A percentile compares a stretch with the other conserved stretches of the same genome.
These are phyloP conservation scores for Alternaria atra DNA, from an alignment of 2,329 filamentous ascomycete species.

Conservation along the genomic window DNA sequence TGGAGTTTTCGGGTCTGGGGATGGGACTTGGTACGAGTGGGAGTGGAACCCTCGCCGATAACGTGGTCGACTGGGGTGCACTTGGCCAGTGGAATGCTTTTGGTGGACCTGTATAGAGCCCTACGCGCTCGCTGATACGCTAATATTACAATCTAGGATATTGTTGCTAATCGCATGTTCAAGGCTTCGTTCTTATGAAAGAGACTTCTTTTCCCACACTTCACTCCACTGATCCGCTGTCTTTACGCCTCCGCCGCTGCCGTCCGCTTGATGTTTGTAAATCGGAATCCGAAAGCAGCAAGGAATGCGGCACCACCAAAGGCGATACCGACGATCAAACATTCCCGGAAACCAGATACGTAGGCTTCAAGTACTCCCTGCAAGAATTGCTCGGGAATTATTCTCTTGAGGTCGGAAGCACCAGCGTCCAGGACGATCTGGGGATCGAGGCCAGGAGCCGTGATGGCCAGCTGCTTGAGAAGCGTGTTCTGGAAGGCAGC, in stretches of 20 bases:
- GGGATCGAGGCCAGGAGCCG: constrained; percentile 37
- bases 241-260: background rate
- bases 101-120: constrained; percentile 2
- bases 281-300: background rate
- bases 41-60: background rate
- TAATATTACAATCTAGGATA: constrained; percentile 6
- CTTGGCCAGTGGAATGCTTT: constrained; percentile 40
- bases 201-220: background rate
- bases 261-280: constrained; percentile 6
- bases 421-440: constrained; percentile 48
- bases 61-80: constrained; percentile 35
- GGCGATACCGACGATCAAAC: constrained; percentile 3
- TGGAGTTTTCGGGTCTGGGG: constrained; percentile 34
- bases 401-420: constrained; percentile 30
- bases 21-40: constrained; percentile 23
- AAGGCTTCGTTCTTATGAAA: background rate
- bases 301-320: constrained; percentile 8
- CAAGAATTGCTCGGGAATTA: background rate
- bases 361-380: constrained; percentile 7
- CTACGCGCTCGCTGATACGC: background rate
- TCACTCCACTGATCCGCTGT: background rate
- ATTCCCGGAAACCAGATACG: constrained; percentile 1
- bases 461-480: constrained; percentile 35
- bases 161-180: no score
- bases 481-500: constrained; percentile 53